phyloP scores from a whole-genome alignment of 108 stramenopile species.

The Conticribra guillardii region DNA sequence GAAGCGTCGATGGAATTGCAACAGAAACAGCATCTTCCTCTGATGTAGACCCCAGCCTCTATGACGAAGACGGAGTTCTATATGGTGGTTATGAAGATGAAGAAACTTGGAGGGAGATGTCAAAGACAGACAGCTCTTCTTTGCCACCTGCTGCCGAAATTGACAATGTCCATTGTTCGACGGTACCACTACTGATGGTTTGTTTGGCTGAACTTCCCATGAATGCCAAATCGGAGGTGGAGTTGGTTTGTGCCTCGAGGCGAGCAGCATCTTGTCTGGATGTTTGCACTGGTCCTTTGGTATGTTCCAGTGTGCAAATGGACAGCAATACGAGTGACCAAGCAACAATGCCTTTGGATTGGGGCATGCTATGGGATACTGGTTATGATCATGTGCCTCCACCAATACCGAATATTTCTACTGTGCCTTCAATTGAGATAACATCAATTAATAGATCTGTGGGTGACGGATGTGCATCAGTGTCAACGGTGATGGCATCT shows the following conservation, averaged over 20 bases:
- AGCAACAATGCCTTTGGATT: background rate
- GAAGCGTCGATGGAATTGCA: constrained; percentile 62
- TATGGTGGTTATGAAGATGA: constrained; percentile 87
- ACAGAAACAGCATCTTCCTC: background rate
- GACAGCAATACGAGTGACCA: no score
- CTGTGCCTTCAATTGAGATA: constrained; percentile 34
- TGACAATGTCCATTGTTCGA: background rate
- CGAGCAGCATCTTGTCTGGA: constrained; percentile 56
- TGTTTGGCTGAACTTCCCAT: constrained; percentile 83
- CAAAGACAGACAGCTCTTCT: constrained; percentile 16
- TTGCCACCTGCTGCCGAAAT: constrained; percentile 2
- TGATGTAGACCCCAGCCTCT: constrained; percentile 33
- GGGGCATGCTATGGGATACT: constrained; percentile 54
- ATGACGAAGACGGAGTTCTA: constrained; percentile 52
- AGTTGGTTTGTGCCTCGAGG: constrained; percentile 67
- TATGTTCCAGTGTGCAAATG: no score
- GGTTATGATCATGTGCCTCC: constrained; percentile 48
- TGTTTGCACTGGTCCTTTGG: constrained; percentile 19
- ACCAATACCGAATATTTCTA: background rate
- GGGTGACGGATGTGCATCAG: constrained; percentile 46
- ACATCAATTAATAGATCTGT: constrained; percentile 50
- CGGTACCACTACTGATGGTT: constrained; percentile 69
- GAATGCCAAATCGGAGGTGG: constrained; percentile 78
- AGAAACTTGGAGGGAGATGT: constrained; percentile 76
- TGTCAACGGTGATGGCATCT: constrained; percentile 48